Base-by-base conservation (phyloP, 345 rosid genomes). In the Geranium rotundifolium region DNA sequence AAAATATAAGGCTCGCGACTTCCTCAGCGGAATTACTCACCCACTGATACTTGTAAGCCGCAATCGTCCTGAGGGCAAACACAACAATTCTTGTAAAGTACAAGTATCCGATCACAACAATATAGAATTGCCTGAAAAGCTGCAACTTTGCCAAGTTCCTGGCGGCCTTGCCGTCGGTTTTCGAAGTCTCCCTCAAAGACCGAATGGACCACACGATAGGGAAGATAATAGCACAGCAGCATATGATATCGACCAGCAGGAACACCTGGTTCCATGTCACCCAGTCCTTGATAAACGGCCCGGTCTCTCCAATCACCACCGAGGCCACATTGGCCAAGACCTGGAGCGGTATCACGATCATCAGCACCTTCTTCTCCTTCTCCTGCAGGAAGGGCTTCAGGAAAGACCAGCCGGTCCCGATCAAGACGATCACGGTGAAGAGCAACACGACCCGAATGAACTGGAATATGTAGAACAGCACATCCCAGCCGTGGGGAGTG, bases 391-490 rank as follows among this genome's bases (percentile, higher is more conserved):
- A 93, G 0, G 99, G 97, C 71, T 93, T 93, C 72, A 90, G 69
- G 69, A 93, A 90, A 13, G 99, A 93, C 99, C 97, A 93, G 4
- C 99, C 99, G 2, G 99, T 93, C 2, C 97, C 99, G 60, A 93
- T 81, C 86, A 90, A 82, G 59, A 93, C 84, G 62, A 93, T 93
- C 37, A 93, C 97, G 0, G 96, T 93, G 64, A 90, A 93, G 46
- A 93, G 82, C 60, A 93, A 71, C 23, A 93, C 95, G 1, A 85
- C 96, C 1, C 97, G 84, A 27, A 93, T 82, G 64, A 85, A 90
- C 60, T 88, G 97, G 76, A 90, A 93, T 46, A 90, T 84, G 75
- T 93, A 93, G 59, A 88, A 90, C 69, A 88, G 70, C 14, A 90
- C 81, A 63, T 93, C 97, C 99, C 99, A 90, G 0, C 97, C 99